phyloP scores from a whole-genome alignment of 495 filamentous ascomycete genomes.

The Daldinia grandis region DNA sequence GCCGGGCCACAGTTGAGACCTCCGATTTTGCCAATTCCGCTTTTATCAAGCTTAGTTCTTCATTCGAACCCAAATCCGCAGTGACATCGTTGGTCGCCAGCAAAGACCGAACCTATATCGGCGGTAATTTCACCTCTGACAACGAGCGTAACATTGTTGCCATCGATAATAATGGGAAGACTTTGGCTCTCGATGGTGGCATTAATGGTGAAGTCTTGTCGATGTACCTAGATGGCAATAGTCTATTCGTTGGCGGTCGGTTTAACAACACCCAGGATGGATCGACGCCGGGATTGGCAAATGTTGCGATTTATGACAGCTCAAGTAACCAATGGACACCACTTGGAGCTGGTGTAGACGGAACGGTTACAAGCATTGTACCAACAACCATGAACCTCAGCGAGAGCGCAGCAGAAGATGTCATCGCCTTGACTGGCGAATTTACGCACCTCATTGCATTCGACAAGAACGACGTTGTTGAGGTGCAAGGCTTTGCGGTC shows the following conservation, averaged over 20 bases:
- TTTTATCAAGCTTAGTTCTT: constrained; percentile 75
- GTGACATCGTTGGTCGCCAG: constrained; percentile 69
- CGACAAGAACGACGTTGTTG: constrained; percentile 64
- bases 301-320: constrained; percentile 79
- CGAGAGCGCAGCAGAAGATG: constrained; percentile 70
- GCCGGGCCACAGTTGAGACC: constrained; percentile 62
- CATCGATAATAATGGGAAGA: constrained; percentile 68
- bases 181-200: constrained; percentile 70
- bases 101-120: constrained; percentile 73
- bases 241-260: constrained; percentile 83
- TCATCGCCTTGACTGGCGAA: constrained; percentile 80
- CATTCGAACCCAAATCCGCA: constrained; percentile 68
- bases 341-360: constrained; percentile 87
- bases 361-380: constrained; percentile 75
- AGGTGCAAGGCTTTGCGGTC: constrained; percentile 79
- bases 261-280: constrained; percentile 79
- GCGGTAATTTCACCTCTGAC: constrained; percentile 80
- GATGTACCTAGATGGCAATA: constrained; percentile 69
- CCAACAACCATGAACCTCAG: constrained; percentile 84
- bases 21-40: constrained; percentile 73
- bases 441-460: constrained; percentile 78
- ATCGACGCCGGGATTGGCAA: constrained; percentile 66
- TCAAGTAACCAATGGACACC: constrained; percentile 74
- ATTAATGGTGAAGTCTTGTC: constrained; percentile 80
- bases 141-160: constrained; percentile 77